phyloP scores from a whole-genome alignment of 495 filamentous ascomycete genomes.

The Annulohypoxylon stygium region DNA sequence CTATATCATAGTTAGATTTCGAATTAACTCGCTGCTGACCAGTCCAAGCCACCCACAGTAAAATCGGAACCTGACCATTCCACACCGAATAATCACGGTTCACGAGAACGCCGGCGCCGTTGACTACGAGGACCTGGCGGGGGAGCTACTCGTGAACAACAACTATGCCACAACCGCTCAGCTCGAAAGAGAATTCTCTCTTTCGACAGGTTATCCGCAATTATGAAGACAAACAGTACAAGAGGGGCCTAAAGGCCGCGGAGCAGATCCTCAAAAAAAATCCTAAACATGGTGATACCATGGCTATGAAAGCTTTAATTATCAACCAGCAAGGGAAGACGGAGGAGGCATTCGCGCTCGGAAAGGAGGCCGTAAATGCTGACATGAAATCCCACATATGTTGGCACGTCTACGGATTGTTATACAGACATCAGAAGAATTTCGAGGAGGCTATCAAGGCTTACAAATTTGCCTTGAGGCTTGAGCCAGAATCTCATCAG shows the following conservation, averaged over 20 bases:
- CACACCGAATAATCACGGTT: conserved; percentile 5
- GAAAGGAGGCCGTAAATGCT: conserved; percentile 88
- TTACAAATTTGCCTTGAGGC: conserved; percentile 91
- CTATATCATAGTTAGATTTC: background rate
- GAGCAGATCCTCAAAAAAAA: conserved; percentile 94
- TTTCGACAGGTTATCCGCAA: conserved; percentile 93
- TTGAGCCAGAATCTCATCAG: conserved; percentile 92
- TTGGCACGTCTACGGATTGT: conserved; percentile 98
- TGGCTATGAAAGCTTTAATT: conserved; percentile 98
- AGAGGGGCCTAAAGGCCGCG: conserved; percentile 93
- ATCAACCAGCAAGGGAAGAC: conserved; percentile 90
- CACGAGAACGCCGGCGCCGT: background rate
- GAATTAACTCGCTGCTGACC: conserved; percentile 27
- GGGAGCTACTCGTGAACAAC: conserved; percentile 29
- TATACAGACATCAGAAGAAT: conserved; percentile 94
- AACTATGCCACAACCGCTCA: conserved; percentile 84
- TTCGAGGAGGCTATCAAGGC: conserved; percentile 99
- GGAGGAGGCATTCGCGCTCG: conserved; percentile 92
- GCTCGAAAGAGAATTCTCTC: conserved; percentile 89
- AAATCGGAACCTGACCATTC: background rate
- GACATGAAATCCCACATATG: conserved; percentile 99
- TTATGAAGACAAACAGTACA: conserved; percentile 99
- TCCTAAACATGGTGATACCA: conserved; percentile 96
- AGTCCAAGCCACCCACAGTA: conserved; percentile 16
- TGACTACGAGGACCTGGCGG: conserved; percentile 16